Evolutionary conservation across 2,329 filamentous ascomycete species (phyloP), one percentile per base, ranked within the genome.

Genomic region (Lachnellula hyalina): DNA sequence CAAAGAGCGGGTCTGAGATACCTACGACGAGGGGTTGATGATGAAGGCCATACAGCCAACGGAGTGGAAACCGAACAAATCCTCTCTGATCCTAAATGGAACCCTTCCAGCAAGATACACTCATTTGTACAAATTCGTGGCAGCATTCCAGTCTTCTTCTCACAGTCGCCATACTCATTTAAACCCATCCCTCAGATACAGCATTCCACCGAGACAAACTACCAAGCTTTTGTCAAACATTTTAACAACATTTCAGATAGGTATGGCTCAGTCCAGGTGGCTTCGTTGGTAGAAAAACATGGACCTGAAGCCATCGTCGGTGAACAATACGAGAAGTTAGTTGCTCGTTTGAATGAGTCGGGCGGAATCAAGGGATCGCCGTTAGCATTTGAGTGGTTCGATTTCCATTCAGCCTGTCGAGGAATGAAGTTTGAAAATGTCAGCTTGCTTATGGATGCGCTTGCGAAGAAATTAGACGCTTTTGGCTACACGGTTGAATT

Each of bases 391-490:
- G 90, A 96, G 68, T 99, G 94, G 94, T 99, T 97, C 65, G 94
- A 99, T 68, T 99, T 99, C 65, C 94, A 97, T 70, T 80, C 84
- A 17, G 89, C 89, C 28, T 97, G 94, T 67, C 86, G 90, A 15
- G 94, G 94, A 0, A 96, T 99, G 93, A 95, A 90, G 63, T 99
- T 97, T 66, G 93, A 97, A 67, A 97, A 97, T 56, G 92, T 97
- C 12, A 87, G 85, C 54, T 76, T 86, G 28, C 79, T 99, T 1
- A 78, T 99, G 51, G 80, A 90, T 47, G 84, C 77, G 0, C 72
- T 97, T 4, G 81, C 81, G 28, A 73, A 78, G 4, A 84, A 81
- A n/a, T 75, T 96, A 11, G 83, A 87, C 44, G 75, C 78, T 4
- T 83, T 87, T 46, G 86, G 89, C 1, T 91, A 89, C 73, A 90